Evolutionary conservation across 805 yeast genomes (phyloP).

Genomic region (Barnettozyma botsteinii): DNA sequence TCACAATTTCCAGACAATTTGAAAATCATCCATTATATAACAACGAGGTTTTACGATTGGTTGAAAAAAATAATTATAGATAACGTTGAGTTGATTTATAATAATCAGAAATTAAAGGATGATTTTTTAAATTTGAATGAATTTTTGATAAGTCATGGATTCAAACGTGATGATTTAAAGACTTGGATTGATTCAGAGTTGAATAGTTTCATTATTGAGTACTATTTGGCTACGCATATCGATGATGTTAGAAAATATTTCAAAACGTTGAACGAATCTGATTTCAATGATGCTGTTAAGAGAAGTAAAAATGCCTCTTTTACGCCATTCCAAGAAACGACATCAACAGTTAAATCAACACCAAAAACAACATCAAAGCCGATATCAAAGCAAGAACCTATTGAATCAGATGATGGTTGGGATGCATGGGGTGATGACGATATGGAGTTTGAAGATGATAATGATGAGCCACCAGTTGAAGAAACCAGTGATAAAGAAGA

Average conservation of each 20-base stretch:
- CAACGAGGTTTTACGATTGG: constrained; percentile 19
- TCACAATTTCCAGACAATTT: constrained; percentile 13
- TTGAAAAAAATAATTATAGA: constrained; percentile 17
- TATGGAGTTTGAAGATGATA: constrained; percentile 21
- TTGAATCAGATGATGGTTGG: constrained; percentile 11
- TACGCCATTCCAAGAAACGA: too few relatives aligned
- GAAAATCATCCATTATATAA: constrained; percentile 18
- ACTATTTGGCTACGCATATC: constrained; percentile 18
- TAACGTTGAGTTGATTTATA: constrained; percentile 15
- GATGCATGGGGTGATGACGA: constrained; percentile 16
- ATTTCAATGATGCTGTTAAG: background rate
- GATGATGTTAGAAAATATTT: constrained; percentile 14
- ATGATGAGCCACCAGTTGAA: constrained; percentile 3
- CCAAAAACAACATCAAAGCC: background rate
- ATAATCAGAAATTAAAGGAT: constrained; percentile 6
- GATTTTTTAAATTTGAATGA: constrained; percentile 16
- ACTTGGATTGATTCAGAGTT: constrained; percentile 22
- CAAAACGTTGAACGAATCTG: constrained; percentile 1
- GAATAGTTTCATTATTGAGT: constrained; percentile 17
- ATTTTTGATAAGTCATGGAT: constrained; percentile 11
- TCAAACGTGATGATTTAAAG: constrained; percentile 18
- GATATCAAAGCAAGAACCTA: too few relatives aligned
- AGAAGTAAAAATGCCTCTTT: background rate
- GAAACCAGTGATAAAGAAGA: background rate
- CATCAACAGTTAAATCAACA: too few relatives aligned